Base-by-base conservation (phyloP, 768 basidiomycete genomes). In the Termitomyces titanicus region DNA sequence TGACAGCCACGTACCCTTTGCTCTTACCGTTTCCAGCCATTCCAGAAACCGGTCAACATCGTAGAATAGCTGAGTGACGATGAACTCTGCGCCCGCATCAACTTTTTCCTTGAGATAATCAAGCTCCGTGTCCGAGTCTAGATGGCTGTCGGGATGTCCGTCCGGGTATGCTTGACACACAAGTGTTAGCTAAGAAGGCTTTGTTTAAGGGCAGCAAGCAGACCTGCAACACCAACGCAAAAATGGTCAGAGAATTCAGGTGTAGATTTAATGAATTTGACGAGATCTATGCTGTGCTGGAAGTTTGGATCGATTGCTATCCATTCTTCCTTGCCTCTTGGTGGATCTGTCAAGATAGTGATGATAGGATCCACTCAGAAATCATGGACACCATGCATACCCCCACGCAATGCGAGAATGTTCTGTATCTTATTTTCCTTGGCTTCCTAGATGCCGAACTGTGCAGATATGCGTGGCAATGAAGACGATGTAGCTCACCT, bases 1-100 rank as follows among this genome's bases (percentile, higher is more conserved):
- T 17, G 12, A 35, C 38, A 15, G 31, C 31, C 44, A 68, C 79
- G 37, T 56, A 93, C 94, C 95, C 70, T 75, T 84, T 17, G 72
- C 74, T 56, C 94, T 77, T 46, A 94, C 81, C 65, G 81, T 84
- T 63, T 76, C 70, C 22, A 87, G 70, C 97, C 97, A 99, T 15
- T 71, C 64, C 29, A 93, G 69, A 72, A 97, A 98, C 15, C 80
- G 79, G 47, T 94, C 86, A n/a, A 89, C 83, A 66, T 99, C 96
- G 72, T 98, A 99, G 71, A 99, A 99, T 6, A 98, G 77, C 64
- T 99, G 97, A 0, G 97, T 98, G 48, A 98, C 77, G 57, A 99
- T 91, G 67, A 93, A 98, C 64, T 98, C 91, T 2, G 96, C 96
- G 15, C 97, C 97, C 0, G 92, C 94, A 63, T 96, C 88, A 37